Percentiles rank a stretch among this genome's conserved stretches.
Evolutionary conservation across 2,329 filamentous ascomycete species (phyloP).

Genomic region (Lasiodiplodia sp.): DNA sequence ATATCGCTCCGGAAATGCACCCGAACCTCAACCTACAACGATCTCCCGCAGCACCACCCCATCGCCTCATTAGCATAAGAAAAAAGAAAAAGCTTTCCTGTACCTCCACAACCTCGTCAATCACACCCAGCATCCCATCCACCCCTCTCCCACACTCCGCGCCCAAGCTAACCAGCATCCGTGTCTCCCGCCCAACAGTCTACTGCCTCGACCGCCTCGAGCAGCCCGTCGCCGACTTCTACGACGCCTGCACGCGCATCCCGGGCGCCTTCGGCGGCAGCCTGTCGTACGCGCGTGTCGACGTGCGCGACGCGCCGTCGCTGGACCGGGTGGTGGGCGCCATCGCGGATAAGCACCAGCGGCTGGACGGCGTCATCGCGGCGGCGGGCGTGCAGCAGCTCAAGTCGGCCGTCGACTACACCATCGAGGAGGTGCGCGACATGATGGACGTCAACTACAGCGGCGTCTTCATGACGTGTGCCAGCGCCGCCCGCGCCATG

Average conservation of each 20-base stretch:
- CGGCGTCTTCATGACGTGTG: constrained; percentile 66
- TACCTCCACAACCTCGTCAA: background rate
- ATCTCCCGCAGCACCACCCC: background rate
- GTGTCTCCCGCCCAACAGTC: constrained; percentile 49
- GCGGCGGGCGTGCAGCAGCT: constrained; percentile 81
- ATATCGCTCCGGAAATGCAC: background rate
- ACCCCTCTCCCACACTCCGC: background rate
- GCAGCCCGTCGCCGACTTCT: constrained; percentile 66
- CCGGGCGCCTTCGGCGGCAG: constrained; percentile 66
- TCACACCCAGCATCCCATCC: background rate
- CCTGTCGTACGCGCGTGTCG: constrained; percentile 77
- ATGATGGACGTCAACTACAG: constrained; percentile 68
- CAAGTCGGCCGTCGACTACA: constrained; percentile 79
- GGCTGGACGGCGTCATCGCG: constrained; percentile 79
- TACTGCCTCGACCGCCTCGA: constrained; percentile 70
- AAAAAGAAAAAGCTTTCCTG: background rate
- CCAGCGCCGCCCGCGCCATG: constrained; percentile 68
- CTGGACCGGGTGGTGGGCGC: constrained; percentile 71
- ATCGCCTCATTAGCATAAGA: background rate
- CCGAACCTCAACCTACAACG: background rate
- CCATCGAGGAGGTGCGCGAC: constrained; percentile 61
- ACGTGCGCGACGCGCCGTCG: constrained; percentile 73
- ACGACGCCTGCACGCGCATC: constrained; percentile 67
- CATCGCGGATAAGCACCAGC: constrained; percentile 73
- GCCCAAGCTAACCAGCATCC: background rate